phyloP scores from a whole-genome alignment of 2,329 filamentous ascomycete genomes.

The Rhinocladiella similis region DNA sequence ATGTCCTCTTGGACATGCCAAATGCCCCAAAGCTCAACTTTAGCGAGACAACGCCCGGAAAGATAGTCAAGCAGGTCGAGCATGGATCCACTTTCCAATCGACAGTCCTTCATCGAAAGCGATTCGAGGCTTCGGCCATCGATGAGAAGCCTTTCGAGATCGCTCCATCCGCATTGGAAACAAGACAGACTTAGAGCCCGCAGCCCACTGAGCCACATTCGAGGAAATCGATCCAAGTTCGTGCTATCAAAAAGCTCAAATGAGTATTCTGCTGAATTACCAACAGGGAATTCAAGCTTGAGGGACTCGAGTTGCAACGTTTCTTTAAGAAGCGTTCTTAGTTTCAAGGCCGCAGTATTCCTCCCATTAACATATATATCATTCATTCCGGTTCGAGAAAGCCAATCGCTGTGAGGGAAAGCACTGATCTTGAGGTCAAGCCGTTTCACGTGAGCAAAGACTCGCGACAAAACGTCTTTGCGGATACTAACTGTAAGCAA shows the following conservation, averaged over 20 bases:
- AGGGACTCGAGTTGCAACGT: slow-evolving; percentile 15
- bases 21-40: slow-evolving; percentile 10
- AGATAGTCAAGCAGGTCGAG: slow-evolving; percentile 18
- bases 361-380: slow-evolving; percentile 13
- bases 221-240: slow-evolving; percentile 18
- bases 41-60: slow-evolving; percentile 1
- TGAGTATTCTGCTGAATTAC: slow-evolving; percentile 17
- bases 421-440: slow-evolving; percentile 15
- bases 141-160: slow-evolving; percentile 13
- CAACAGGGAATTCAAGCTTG: slow-evolving; percentile 17
- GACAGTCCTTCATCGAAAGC: slow-evolving; percentile 17
- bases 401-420: slow-evolving; percentile 25
- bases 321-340: slow-evolving; percentile 16
- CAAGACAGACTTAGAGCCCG: slow-evolving; percentile 15
- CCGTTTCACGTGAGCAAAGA: slow-evolving; percentile 9
- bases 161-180: slow-evolving; percentile 18
- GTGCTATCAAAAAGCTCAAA: slow-evolving; percentile 23
- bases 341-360: slow-evolving; percentile 6
- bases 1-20: slow-evolving; percentile 20
- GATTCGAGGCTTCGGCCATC: slow-evolving; percentile 11
- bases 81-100: slow-evolving; percentile 20
- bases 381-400: slow-evolving; percentile 9
- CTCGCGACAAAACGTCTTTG: slow-evolving; percentile 5
- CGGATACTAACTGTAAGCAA: slow-evolving; percentile 4
- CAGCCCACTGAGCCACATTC: slow-evolving; percentile 17